Evolutionary conservation across 2,329 filamentous ascomycete genomes (phyloP), one percentile per base, ranked within the genome.

Genomic region (Chaetomiaceae sp.): DNA sequence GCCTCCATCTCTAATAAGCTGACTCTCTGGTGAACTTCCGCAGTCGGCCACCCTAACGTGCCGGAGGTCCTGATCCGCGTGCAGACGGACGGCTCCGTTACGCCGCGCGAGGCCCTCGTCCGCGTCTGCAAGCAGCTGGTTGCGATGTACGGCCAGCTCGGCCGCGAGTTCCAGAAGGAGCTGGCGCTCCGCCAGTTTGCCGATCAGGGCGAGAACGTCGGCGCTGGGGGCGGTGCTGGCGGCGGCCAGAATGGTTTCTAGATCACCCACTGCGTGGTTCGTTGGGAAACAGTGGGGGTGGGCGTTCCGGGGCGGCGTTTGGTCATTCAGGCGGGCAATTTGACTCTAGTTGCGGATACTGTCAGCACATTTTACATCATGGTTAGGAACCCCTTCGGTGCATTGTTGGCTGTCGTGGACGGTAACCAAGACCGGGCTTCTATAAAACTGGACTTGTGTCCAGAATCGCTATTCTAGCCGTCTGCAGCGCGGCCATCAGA

Each of bases 21-120:
- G 30, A 26, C 26, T 5, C 15, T 8, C 4, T 15, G n/a, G 9
- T 9, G 22, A 18, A 32, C 48, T 47, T 29, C n/a, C 45, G 65
- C 45, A 72, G 78, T 81, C 46, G 70, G 68, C 40, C 78, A 81
- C 48, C 78, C 78, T 52, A 81, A 81, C 54, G 77, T 81, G 11
- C 73, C 78, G 8, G 76, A 81, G 59, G 66, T 81, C 34, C 68
- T 78, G 51, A 73, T 98, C 50, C 87, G 93, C 47, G 79, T 98
- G 49, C 89, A 95, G 68, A 98, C 93, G 4, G 88, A 97, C 63
- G 93, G 93, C 49, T 78, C 78, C 19, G 77, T 95, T 53, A 86
- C 85, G 1, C 89, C 93, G n/a, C 90, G 90, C 57, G 88, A 95
- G 58, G 89, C 90, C 1, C 75, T 98, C 33, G 74, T 93, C 45